Conservation (phyloP, 768 basidiomycete species). For the Lentinula edodes region DNA sequence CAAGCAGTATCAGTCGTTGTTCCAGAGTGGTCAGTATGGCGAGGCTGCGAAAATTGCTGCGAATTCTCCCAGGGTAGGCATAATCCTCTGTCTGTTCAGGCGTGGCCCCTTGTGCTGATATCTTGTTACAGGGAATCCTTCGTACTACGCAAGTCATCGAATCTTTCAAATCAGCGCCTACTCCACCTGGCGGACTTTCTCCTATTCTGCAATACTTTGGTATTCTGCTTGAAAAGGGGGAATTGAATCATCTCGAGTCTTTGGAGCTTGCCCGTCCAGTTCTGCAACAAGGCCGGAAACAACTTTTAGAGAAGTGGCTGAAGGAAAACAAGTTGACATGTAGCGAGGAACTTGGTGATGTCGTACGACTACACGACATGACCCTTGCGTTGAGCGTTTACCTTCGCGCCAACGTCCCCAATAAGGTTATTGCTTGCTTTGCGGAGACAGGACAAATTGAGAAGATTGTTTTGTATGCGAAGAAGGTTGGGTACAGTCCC, state of each 20-base stretch:
- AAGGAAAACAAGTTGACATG: constrained; percentile 99
- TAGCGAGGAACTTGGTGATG: constrained; percentile 96
- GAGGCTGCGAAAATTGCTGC: constrained; percentile 98
- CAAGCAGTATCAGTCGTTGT: constrained; percentile 89
- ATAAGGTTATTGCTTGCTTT: constrained; percentile 98
- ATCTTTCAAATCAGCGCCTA: constrained; percentile 94
- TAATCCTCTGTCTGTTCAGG: not conserved
- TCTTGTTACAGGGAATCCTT: constrained; percentile 68
- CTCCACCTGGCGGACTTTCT: constrained; percentile 82
- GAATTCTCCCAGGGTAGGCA: constrained; percentile 82
- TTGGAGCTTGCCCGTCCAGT: constrained; percentile 95
- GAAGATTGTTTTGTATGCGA: constrained; percentile 95
- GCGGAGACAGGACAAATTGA: constrained; percentile 98
- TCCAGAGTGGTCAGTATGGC: constrained; percentile 80
- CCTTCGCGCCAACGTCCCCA: constrained; percentile 94
- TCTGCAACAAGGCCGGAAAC: constrained; percentile 92
- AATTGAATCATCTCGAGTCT: constrained; percentile 94
- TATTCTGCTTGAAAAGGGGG: constrained; percentile 96
- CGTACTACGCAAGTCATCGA: constrained; percentile 95
- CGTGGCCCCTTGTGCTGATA: constrained; percentile 4
- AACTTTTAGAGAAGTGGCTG: constrained; percentile 96
- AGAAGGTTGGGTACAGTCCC: constrained; percentile 92
- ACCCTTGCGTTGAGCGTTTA: constrained; percentile 97
- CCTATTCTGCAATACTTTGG: constrained; percentile 99
- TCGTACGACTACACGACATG: constrained; percentile 93